phyloP scores from a whole-genome alignment of 805 yeast species.

The Suhomyces sp. region DNA sequence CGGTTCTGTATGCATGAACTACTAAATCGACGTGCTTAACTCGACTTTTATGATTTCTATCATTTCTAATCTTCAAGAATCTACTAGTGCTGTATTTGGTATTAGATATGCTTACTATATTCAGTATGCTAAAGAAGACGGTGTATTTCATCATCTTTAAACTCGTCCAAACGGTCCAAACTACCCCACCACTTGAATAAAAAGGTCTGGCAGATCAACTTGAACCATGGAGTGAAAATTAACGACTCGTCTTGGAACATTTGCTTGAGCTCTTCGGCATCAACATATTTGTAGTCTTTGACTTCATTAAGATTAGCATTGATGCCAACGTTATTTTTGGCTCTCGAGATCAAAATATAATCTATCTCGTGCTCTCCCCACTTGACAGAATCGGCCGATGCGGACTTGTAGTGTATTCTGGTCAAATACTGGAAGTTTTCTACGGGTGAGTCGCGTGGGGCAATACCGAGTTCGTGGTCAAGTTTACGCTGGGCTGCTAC shows the following conservation, averaged over 20 bases:
- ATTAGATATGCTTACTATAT: no score
- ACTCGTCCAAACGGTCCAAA: conserved; percentile 55
- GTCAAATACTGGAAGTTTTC: conserved; percentile 79
- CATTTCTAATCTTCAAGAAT: no score
- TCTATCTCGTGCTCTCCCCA: conserved; percentile 99
- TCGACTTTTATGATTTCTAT: no score
- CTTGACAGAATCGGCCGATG: conserved; percentile 60
- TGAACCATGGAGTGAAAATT: conserved; percentile 97
- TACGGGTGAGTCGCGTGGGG: conserved; percentile 53
- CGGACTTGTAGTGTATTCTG: conserved; percentile 91
- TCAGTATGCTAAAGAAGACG: conserved; percentile 44
- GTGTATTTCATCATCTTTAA: conserved; percentile 46
- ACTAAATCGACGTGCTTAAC: no score
- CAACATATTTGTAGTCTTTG: conserved; percentile 73
- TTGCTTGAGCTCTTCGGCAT: conserved; percentile 57
- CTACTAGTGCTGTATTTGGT: no score
- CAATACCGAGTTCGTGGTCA: conserved; percentile 90
- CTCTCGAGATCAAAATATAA: conserved; percentile 76
- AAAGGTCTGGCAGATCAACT: conserved; percentile 86
- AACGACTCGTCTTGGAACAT: conserved; percentile 73
- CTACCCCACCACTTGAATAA: conserved; percentile 93
- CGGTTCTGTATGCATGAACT: no score
- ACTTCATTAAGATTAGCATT: conserved; percentile 76
- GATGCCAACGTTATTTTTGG: conserved; percentile 50
- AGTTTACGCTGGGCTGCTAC: conserved; percentile 90